Percentiles rank a stretch among this genome's conserved stretches.
Conservation (phyloP, 805 yeast species). For the Candida sphagnicola region DNA sequence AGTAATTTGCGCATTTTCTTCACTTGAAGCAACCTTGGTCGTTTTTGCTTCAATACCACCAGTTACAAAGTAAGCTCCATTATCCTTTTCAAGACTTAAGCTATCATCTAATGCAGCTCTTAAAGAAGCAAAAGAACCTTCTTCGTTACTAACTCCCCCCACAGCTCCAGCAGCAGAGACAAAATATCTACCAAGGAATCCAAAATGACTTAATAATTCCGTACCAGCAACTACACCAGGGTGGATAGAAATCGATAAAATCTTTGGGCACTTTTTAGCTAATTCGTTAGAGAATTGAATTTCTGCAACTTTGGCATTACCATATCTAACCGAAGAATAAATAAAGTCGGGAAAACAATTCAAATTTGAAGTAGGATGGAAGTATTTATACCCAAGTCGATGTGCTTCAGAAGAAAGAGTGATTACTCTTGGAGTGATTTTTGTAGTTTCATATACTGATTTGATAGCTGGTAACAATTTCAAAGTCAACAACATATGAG, state of each 20-base stretch:
- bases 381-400: conserved; percentile 18
- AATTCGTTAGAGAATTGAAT: conserved; percentile 28
- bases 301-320: conserved; percentile 28
- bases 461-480: conserved; percentile 24
- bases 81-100: conserved; percentile 17
- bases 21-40: conserved; percentile 19
- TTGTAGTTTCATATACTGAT: conserved; percentile 13
- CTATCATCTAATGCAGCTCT: conserved; percentile 28
- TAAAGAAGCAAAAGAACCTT: conserved; percentile 31
- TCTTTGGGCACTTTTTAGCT: conserved; percentile 24
- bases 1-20: conserved; percentile 17
- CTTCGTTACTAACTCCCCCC: conserved; percentile 28
- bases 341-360: conserved; percentile 20
- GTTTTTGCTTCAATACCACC: conserved; percentile 28
- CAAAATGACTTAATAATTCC: conserved; percentile 24
- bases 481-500: conserved; percentile 31
- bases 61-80: conserved; percentile 27
- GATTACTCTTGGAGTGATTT: conserved; percentile 25
- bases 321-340: conserved; percentile 33
- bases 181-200: conserved; percentile 13
- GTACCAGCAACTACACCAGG: conserved; percentile 37
- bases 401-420: conserved; percentile 33
- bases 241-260: conserved; percentile 31
- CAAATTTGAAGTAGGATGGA: conserved; percentile 20
- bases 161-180: conserved; percentile 12